Percentiles rank a stretch among this genome's conserved stretches.
These are phyloP conservation scores for Yarrowia sp. DNA, from an alignment of 805 yeast genomes.

Conservation along the genomic window DNA sequence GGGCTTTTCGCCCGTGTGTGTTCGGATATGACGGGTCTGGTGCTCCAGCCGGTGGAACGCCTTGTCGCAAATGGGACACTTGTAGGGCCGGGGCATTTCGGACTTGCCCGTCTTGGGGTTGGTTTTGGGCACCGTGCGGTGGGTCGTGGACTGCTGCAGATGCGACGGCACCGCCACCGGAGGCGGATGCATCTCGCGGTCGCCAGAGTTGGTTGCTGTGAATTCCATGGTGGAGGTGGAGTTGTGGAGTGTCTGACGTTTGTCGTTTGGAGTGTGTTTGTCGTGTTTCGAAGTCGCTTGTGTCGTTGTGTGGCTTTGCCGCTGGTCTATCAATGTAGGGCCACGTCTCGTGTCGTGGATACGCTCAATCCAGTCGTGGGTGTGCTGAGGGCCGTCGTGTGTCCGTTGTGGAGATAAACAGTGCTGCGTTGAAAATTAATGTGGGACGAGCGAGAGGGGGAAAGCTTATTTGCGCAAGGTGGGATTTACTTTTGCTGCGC, in stretches of 20 bases:
- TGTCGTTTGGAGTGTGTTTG: background rate
- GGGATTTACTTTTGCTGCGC: slow-evolving; percentile 22
- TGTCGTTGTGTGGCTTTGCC: background rate
- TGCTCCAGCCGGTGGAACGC: slow-evolving; percentile 88
- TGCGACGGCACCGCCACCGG: slow-evolving; percentile 27
- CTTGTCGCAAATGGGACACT: slow-evolving; percentile 79
- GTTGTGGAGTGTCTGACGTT: background rate
- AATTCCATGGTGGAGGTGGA: slow-evolving; percentile 3
- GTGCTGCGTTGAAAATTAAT: slow-evolving; percentile 16
- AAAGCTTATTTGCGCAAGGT: slow-evolving; percentile 23
- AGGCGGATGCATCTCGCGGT: slow-evolving; percentile 22
- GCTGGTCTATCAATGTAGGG: background rate
- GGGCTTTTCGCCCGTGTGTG: slow-evolving; percentile 93
- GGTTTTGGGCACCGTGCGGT: slow-evolving; percentile 26
- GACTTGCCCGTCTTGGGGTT: slow-evolving; percentile 27
- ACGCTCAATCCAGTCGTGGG: background rate
- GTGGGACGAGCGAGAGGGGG: slow-evolving; percentile 28
- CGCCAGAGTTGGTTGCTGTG: slow-evolving; percentile 20
- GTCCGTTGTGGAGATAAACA: slow-evolving; percentile 16
- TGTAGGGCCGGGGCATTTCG: slow-evolving; percentile 58
- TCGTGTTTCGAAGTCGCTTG: background rate
- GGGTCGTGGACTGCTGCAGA: slow-evolving; percentile 22
- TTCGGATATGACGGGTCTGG: slow-evolving; percentile 85
- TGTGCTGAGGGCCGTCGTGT: too few relatives aligned
- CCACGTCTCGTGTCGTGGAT: background rate